Evolutionary conservation across 1,284 basidiomycete genomes (phyloP).

Genomic region (Retiboletus flavoniger): DNA sequence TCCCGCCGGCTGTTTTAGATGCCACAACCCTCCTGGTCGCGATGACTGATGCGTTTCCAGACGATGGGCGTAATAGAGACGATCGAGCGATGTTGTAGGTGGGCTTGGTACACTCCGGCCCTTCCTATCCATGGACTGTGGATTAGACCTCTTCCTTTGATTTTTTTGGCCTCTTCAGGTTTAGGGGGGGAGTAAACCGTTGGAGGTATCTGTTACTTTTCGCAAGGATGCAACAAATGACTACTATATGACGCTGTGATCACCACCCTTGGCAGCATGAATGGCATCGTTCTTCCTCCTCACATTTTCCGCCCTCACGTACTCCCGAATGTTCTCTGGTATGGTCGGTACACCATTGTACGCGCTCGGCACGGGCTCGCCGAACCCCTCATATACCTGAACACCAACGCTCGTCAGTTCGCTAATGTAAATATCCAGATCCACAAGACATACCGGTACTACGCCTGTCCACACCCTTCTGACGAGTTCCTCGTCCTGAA

Average conservation of each 20-base stretch:
- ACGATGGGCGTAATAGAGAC: too few relatives aligned
- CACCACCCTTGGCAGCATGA: slow-evolving; percentile 16
- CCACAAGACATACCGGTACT: slow-evolving; percentile 19
- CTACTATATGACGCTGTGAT: not conserved
- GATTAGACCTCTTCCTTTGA: not conserved
- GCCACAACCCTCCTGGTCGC: too few relatives aligned
- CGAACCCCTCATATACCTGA: slow-evolving; percentile 29
- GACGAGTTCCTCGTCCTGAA: slow-evolving; percentile 16
- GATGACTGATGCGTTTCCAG: too few relatives aligned
- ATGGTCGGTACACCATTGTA: slow-evolving; percentile 22
- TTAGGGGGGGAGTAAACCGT: not conserved
- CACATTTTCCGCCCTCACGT: slow-evolving; percentile 24
- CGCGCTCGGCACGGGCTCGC: slow-evolving; percentile 24
- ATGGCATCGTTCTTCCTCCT: slow-evolving; percentile 25
- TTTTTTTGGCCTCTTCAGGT: not conserved
- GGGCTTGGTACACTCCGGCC: too few relatives aligned
- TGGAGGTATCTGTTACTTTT: not conserved
- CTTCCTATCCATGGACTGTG: too few relatives aligned
- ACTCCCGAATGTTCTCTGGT: slow-evolving; percentile 24
- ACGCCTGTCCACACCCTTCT: slow-evolving; percentile 28
- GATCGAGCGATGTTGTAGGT: too few relatives aligned
- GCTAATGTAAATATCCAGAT: not conserved
- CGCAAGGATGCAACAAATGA: not conserved
- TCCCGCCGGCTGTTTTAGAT: too few relatives aligned
- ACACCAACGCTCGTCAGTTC: not conserved